phyloP scores from a whole-genome alignment of 1,284 basidiomycete species.

The Leccinum pseudoinsigne region DNA sequence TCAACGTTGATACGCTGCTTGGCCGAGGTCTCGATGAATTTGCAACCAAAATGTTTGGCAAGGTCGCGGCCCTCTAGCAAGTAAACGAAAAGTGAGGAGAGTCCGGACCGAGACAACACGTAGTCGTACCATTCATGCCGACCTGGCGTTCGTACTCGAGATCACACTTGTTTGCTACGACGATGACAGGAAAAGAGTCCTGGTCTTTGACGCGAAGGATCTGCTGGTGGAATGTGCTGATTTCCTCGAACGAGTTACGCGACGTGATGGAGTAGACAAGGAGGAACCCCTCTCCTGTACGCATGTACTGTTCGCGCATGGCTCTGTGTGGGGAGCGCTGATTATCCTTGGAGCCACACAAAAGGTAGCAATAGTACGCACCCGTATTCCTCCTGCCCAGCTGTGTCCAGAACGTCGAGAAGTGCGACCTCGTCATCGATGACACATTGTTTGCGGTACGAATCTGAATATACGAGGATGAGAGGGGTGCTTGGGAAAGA shows the following conservation, averaged over 20 bases:
- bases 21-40: conserved; percentile 98
- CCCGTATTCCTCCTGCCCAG: conserved; percentile 99
- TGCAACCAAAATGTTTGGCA: conserved; percentile 95
- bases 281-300: conserved; percentile 97
- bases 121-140: conserved; percentile 82
- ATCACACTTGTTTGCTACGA: conserved; percentile 99
- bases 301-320: conserved; percentile 98
- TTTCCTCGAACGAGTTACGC: conserved; percentile 97
- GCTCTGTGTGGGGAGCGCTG: conserved; percentile 52
- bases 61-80: conserved; percentile 92
- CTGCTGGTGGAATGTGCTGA: conserved; percentile 97
- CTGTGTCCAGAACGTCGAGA: conserved; percentile 97
- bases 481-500: conserved; percentile 3
- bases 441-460: conserved; percentile 93
- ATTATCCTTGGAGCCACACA: conserved; percentile 2
- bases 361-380: conserved; percentile 42
- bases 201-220: conserved; percentile 97
- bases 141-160: conserved; percentile 98
- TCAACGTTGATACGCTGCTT: conserved; percentile 99
- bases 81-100: conserved; percentile 1
- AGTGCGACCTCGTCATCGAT: conserved; percentile 98
- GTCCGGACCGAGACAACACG: not conserved
- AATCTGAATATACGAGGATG: conserved; percentile 53
- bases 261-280: conserved; percentile 99
- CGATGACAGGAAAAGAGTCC: conserved; percentile 96